Percentiles rank a stretch among this genome's conserved stretches.
Evolutionary conservation across 2,329 filamentous ascomycete species (phyloP).

Genomic region (Penicillium sp.): DNA sequence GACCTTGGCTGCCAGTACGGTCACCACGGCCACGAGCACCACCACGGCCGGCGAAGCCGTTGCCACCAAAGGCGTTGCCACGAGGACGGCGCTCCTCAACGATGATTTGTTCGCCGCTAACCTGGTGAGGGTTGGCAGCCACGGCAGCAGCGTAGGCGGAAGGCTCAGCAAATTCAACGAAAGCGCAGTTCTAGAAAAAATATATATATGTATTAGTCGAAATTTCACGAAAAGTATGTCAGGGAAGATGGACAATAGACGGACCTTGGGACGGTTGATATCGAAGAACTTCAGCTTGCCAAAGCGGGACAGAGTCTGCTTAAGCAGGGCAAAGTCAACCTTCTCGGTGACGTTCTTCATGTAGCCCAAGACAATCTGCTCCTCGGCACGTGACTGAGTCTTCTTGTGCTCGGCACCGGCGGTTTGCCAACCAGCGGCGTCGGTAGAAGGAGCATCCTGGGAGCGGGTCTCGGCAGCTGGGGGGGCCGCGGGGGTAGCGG

Average conservation of each 20-base stretch:
- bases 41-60: conserved; percentile 62
- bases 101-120: conserved; percentile 77
- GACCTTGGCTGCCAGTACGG: conserved; percentile 61
- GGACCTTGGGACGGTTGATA: conserved; percentile 72
- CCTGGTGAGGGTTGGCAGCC: conserved; percentile 77
- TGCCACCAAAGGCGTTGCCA: conserved; percentile 67
- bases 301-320: conserved; percentile 67
- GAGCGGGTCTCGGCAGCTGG: conserved; percentile 43
- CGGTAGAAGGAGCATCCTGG: conserved; percentile 76
- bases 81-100: conserved; percentile 89
- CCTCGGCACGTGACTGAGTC: conserved; percentile 74
- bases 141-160: conserved; percentile 82
- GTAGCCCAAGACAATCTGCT: conserved; percentile 79
- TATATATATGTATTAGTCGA: conserved; percentile 2
- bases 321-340: conserved; percentile 73
- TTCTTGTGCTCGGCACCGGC: conserved; percentile 76
- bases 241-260: conserved; percentile 15
- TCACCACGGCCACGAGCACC: conserved; percentile 68
- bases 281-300: conserved; percentile 65
- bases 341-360: conserved; percentile 95
- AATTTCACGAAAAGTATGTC: neutral
- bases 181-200: conserved; percentile 78
- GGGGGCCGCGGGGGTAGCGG: conserved; percentile 37
- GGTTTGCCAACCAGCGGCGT: conserved; percentile 79
- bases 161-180: conserved; percentile 83